A percentile compares a stretch with the other conserved stretches of the same genome.
phyloP scores from a whole-genome alignment of 2,329 filamentous ascomycete species.

The Botrytis pseudocinerea region DNA sequence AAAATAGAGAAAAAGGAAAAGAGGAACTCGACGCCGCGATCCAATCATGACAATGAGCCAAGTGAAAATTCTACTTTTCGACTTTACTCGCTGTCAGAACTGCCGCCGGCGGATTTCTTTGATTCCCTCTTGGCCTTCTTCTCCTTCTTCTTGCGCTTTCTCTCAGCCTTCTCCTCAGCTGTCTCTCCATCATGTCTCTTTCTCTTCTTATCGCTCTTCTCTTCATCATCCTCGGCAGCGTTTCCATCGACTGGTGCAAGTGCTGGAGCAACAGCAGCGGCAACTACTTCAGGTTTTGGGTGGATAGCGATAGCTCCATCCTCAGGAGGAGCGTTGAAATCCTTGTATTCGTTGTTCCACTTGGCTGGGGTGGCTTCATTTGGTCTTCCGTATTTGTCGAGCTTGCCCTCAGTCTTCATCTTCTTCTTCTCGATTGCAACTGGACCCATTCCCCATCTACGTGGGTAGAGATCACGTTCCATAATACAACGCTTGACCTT shows the following conservation, averaged over 20 bases:
- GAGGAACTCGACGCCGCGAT: not conserved
- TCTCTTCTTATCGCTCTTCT: constrained; percentile 69
- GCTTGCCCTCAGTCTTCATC: constrained; percentile 95
- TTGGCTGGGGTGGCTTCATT: constrained; percentile 93
- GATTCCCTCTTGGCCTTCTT: constrained; percentile 54
- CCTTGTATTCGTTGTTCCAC: constrained; percentile 92
- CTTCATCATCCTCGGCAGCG: constrained; percentile 53
- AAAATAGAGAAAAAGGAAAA: constrained; percentile 11
- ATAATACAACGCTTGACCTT: constrained; percentile 99
- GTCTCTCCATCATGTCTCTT: constrained; percentile 80
- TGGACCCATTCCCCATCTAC: constrained; percentile 93
- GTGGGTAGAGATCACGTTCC: constrained; percentile 97
- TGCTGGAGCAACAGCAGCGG: constrained; percentile 44
- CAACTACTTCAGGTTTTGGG: constrained; percentile 44
- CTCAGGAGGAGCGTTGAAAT: constrained; percentile 65
- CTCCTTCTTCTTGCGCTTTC: constrained; percentile 53
- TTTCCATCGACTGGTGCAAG: constrained; percentile 44
- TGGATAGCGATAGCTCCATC: constrained; percentile 41
- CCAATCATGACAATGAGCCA: constrained; percentile 3
- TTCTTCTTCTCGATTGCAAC: constrained; percentile 98
- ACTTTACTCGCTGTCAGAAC: constrained; percentile 50
- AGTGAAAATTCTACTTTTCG: constrained; percentile 1
- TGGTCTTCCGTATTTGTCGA: constrained; percentile 92
- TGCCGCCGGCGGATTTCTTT: constrained; percentile 47
- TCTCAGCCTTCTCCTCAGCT: constrained; percentile 60